Conservation (phyloP, 495 filamentous ascomycete species). For the Neurospora sublineolata region DNA sequence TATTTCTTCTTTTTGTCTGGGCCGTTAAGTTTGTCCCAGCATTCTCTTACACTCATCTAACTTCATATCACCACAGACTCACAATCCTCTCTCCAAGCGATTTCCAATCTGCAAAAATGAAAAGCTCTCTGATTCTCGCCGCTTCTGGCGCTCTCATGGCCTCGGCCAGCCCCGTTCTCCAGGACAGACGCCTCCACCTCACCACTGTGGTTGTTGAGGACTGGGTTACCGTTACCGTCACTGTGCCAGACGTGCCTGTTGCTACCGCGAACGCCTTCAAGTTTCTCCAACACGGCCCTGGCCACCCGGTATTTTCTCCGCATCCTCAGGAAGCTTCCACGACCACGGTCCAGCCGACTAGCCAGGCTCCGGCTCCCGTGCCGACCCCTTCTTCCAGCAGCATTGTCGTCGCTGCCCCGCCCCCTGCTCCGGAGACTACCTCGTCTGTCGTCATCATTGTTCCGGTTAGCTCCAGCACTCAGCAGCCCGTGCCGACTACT, state of each 20-base stretch:
- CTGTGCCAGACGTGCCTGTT: constrained; percentile 28
- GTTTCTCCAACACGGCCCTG: constrained; percentile 1
- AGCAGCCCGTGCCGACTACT: background rate
- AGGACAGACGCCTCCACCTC: constrained; percentile 45
- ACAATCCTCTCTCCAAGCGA: background rate
- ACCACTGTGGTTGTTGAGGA: constrained; percentile 46
- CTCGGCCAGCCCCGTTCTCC: constrained; percentile 46
- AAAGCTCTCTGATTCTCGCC: constrained; percentile 50
- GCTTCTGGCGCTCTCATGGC: constrained; percentile 51
- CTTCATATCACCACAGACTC: background rate
- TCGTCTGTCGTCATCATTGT: constrained; percentile 5
- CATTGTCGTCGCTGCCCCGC: background rate
- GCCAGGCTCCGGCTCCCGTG: constrained; percentile 3
- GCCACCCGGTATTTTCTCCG: constrained; percentile 4
- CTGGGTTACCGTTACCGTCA: constrained; percentile 51
- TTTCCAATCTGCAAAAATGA: constrained; percentile 44
- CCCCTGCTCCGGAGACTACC: constrained; percentile 8
- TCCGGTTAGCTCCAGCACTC: constrained; percentile 2
- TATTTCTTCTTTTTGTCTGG: background rate
- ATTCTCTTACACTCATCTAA: constrained; percentile 12
- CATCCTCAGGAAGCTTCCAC: constrained; percentile 8
- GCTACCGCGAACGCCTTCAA: constrained; percentile 3
- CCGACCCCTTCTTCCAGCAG: constrained; percentile 1
- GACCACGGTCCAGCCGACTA: constrained; percentile 2
- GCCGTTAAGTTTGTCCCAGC: background rate